These are phyloP conservation scores for Rhodotorula sp. DNA, from an alignment of 1,284 basidiomycete genomes.

Conservation along the genomic window DNA sequence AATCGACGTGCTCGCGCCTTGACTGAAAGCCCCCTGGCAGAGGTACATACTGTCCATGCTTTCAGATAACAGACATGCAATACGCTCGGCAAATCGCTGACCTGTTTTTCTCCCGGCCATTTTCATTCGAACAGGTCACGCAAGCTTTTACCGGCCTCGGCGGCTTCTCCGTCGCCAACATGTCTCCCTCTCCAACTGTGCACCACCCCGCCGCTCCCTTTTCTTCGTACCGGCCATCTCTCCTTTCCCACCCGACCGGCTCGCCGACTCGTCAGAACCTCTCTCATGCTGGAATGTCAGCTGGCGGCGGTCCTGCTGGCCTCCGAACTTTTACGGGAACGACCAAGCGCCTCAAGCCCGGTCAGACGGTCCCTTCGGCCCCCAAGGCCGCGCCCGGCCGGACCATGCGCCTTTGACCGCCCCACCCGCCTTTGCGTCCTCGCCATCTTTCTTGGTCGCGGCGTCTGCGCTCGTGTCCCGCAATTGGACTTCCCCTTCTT, in stretches of 20 bases:
- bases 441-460: not conserved
- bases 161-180: constrained; percentile 25
- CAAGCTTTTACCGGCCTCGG: constrained; percentile 39
- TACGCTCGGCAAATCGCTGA: not conserved
- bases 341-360: constrained; percentile 24
- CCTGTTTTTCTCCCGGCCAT: rapidly evolving
- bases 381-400: constrained; percentile 5
- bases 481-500: no score
- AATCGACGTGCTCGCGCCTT: constrained; percentile 26
- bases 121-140: constrained; percentile 15
- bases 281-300: not conserved
- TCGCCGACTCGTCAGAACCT: constrained; percentile 18
- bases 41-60: constrained; percentile 10
- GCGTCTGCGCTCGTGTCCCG: no score
- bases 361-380: not conserved
- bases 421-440: not conserved
- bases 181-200: constrained; percentile 9
- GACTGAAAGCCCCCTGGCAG: constrained; percentile 34
- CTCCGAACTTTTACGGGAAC: constrained; percentile 17
- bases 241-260: constrained; percentile 3
- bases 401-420: constrained; percentile 15
- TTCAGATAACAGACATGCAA: not conserved
- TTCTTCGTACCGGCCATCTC: not conserved
- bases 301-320: constrained; percentile 3
- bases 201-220: not conserved